Percentiles rank a stretch among this genome's conserved stretches.
Evolutionary conservation across 2,329 filamentous ascomycete genomes (phyloP).

Genomic region (Simplicillium aogashimaense): DNA sequence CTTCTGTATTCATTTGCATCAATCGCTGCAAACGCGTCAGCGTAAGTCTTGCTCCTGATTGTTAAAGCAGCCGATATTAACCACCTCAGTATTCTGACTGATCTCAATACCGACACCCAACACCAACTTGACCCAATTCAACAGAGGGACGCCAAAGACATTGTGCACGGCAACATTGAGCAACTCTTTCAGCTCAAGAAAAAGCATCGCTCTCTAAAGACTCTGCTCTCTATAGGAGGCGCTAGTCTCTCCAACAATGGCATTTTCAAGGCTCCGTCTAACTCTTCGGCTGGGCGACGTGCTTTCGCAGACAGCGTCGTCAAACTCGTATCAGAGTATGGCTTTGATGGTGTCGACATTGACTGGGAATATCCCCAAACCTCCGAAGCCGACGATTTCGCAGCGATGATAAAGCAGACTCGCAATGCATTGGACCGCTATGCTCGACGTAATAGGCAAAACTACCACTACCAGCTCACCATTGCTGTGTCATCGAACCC

Average conservation of each 20-base stretch:
- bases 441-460: slow-evolving; percentile 27
- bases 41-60: too few relatives aligned
- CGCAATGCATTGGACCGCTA: slow-evolving; percentile 39
- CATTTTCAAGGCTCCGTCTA: slow-evolving; percentile 54
- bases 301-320: slow-evolving; percentile 64
- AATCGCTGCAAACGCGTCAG: too few relatives aligned
- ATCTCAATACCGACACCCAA: too few relatives aligned
- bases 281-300: slow-evolving; percentile 50
- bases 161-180: slow-evolving; percentile 68
- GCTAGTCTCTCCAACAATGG: slow-evolving; percentile 70
- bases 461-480: slow-evolving; percentile 43
- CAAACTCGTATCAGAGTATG: slow-evolving; percentile 61
- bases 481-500: slow-evolving; percentile 42
- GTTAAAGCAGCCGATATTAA: too few relatives aligned
- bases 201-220: slow-evolving; percentile 65
- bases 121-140: too few relatives aligned
- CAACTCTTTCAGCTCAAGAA: slow-evolving; percentile 73
- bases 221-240: slow-evolving; percentile 72
- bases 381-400: slow-evolving; percentile 31
- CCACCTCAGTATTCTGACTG: too few relatives aligned
- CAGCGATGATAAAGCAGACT: slow-evolving; percentile 32
- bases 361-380: slow-evolving; percentile 29
- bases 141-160: slow-evolving; percentile 20
- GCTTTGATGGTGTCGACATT: slow-evolving; percentile 41
- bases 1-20: too few relatives aligned